A percentile compares a stretch with the other conserved stretches of the same genome.
phyloP scores from a whole-genome alignment of 768 basidiomycete species.

The Coprinopsis sp. region DNA sequence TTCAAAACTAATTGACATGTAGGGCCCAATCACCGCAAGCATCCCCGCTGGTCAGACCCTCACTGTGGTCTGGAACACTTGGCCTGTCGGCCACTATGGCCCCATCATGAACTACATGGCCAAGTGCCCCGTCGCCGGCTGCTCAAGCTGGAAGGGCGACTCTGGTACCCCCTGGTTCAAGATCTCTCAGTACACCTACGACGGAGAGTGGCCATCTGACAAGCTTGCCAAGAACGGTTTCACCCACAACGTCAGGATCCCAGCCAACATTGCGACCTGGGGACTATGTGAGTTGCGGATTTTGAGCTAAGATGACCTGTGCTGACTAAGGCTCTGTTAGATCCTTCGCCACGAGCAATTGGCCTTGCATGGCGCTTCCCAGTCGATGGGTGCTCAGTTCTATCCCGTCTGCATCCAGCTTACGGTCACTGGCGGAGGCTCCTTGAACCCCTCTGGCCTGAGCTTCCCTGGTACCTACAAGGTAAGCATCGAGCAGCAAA shows the following conservation, averaged over 20 bases:
- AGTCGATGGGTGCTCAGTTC: slow-evolving; percentile 33
- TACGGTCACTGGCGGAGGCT: slow-evolving; percentile 33
- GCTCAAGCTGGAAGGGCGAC: slow-evolving; percentile 33
- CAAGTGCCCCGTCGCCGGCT: slow-evolving; percentile 29
- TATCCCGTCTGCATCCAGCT: slow-evolving; percentile 38
- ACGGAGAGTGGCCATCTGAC: slow-evolving; percentile 35
- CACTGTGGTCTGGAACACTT: slow-evolving; percentile 34
- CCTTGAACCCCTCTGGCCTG: slow-evolving; percentile 31
- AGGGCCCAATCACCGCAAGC: slow-evolving; percentile 33
- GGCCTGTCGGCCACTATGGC: slow-evolving; percentile 35
- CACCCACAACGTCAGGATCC: slow-evolving; percentile 33
- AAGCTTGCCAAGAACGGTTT: slow-evolving; percentile 29
- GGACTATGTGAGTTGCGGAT: slow-evolving; percentile 25
- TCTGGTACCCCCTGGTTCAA: slow-evolving; percentile 37
- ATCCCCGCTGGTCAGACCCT: slow-evolving; percentile 33
- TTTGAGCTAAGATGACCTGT: not conserved
- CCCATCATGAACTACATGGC: slow-evolving; percentile 39
- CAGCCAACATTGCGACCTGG: slow-evolving; percentile 34
- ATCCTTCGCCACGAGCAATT: slow-evolving; percentile 36
- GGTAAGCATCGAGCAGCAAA: slow-evolving; percentile 14
- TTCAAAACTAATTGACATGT: not conserved
- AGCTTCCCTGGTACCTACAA: slow-evolving; percentile 35
- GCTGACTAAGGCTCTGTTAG: slow-evolving; percentile 12
- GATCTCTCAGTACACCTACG: slow-evolving; percentile 33
- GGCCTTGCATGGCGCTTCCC: slow-evolving; percentile 31